Evolutionary conservation across 2,329 filamentous ascomycete species (phyloP).

Genomic region (Diaporthe longicolla): DNA sequence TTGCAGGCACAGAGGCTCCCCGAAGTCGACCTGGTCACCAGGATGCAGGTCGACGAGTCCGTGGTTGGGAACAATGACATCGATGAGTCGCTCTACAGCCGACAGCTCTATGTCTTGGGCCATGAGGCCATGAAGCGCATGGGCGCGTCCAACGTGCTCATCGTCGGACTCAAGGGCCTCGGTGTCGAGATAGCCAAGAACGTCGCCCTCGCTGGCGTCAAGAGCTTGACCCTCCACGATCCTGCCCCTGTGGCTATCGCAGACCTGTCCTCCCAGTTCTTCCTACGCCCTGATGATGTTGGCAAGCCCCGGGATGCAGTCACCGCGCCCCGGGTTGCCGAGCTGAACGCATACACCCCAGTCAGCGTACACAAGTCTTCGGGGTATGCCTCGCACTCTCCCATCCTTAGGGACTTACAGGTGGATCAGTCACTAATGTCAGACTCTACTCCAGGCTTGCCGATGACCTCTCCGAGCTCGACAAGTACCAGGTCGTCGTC

Average conservation of each 20-base stretch:
- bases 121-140: slow-evolving; percentile 98
- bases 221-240: slow-evolving; percentile 94
- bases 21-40: slow-evolving; percentile 73
- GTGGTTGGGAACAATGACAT: slow-evolving; percentile 71
- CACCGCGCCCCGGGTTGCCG: slow-evolving; percentile 89
- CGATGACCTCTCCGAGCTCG: slow-evolving; percentile 83
- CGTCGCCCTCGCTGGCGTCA: slow-evolving; percentile 96
- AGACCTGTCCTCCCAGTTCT: slow-evolving; percentile 97
- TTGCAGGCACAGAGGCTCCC: slow-evolving; percentile 66
- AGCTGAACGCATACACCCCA: slow-evolving; percentile 96
- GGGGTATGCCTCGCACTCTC: slow-evolving; percentile 57
- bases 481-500: slow-evolving; percentile 93
- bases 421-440: slow-evolving; percentile 38
- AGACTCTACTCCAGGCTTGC: slow-evolving; percentile 69
- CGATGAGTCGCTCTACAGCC: slow-evolving; percentile 81
- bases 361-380: slow-evolving; percentile 80
- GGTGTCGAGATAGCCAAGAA: slow-evolving; percentile 99
- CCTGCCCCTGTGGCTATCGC: slow-evolving; percentile 85
- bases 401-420: background rate
- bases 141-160: slow-evolving; percentile 93
- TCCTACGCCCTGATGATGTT: slow-evolving; percentile 88
- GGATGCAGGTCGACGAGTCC: slow-evolving; percentile 76
- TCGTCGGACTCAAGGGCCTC: slow-evolving; percentile 92
- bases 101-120: slow-evolving; percentile 79
- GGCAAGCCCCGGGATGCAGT: slow-evolving; percentile 91